phyloP scores from a whole-genome alignment of 2,329 filamentous ascomycete species.

The Alternaria sp. region DNA sequence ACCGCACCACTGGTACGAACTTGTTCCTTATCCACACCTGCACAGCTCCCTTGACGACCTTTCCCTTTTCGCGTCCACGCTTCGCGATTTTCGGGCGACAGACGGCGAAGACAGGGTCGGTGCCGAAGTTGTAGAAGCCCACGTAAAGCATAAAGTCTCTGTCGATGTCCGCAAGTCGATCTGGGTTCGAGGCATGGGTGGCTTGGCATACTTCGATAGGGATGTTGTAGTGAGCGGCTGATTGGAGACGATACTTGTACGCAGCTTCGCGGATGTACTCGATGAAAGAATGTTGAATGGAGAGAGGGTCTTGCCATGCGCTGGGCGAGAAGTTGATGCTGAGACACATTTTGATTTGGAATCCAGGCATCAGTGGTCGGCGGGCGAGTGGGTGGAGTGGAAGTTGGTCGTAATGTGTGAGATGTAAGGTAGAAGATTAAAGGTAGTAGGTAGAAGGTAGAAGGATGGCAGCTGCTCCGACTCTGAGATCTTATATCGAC shows the following conservation, averaged over 20 bases:
- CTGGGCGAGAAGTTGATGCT: neutral
- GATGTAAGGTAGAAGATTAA: rapidly evolving
- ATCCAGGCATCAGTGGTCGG: no score
- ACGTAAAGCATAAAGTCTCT: neutral
- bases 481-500: neutral
- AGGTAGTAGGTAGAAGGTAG: neutral
- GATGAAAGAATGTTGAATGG: constrained; percentile 10
- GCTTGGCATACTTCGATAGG: constrained; percentile 9
- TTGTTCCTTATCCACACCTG: neutral
- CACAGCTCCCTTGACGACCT: neutral
- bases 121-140: constrained; percentile 11
- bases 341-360: neutral
- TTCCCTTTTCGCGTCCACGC: neutral
- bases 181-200: neutral
- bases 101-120: neutral
- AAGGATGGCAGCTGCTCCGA: neutral
- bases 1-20: constrained; percentile 5
- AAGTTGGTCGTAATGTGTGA: neutral
- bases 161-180: neutral
- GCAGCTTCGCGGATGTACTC: constrained; percentile 5
- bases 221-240: constrained; percentile 5
- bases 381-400: neutral
- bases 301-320: constrained; percentile 1
- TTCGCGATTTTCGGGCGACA: neutral
- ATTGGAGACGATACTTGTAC: constrained; percentile 11